These are phyloP conservation scores for Mycena polygramma DNA, from an alignment of 768 basidiomycete species.

Conservation along the genomic window DNA sequence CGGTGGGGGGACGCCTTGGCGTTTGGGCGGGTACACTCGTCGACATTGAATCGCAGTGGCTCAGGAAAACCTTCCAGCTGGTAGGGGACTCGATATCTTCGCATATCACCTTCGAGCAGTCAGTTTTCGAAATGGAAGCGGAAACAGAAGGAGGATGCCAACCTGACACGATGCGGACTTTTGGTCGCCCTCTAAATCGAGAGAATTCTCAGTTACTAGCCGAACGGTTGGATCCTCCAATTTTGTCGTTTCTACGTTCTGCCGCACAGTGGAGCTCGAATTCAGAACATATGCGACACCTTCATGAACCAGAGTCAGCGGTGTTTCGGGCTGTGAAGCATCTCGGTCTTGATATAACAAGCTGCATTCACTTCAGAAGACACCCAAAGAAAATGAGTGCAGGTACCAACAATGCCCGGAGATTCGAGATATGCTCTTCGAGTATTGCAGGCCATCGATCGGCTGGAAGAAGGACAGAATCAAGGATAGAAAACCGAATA, in stretches of 20 bases:
- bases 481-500: slow-evolving; percentile 61
- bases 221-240: slow-evolving; percentile 20
- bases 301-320: slow-evolving; percentile 54
- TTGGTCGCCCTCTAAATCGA: slow-evolving; percentile 69
- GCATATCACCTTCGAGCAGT: slow-evolving; percentile 58
- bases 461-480: slow-evolving; percentile 44
- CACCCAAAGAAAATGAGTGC: slow-evolving; percentile 5
- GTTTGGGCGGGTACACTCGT: slow-evolving; percentile 22
- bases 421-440: slow-evolving; percentile 53
- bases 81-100: slow-evolving; percentile 50
- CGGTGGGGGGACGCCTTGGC: not conserved
- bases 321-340: slow-evolving; percentile 59
- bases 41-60: slow-evolving; percentile 54
- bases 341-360: slow-evolving; percentile 45
- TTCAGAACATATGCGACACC: slow-evolving; percentile 61
- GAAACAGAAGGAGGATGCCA: slow-evolving; percentile 11
- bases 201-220: slow-evolving; percentile 59
- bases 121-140: slow-evolving; percentile 8
- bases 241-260: slow-evolving; percentile 48
- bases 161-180: slow-evolving; percentile 70
- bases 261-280: slow-evolving; percentile 61
- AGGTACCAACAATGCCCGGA: slow-evolving; percentile 59
- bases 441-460: slow-evolving; percentile 57
- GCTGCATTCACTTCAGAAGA: slow-evolving; percentile 42
- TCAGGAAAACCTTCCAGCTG: slow-evolving; percentile 59